Conservation (phyloP, 2,329 filamentous ascomycete species). For the Aureobasidium namibiae region DNA sequence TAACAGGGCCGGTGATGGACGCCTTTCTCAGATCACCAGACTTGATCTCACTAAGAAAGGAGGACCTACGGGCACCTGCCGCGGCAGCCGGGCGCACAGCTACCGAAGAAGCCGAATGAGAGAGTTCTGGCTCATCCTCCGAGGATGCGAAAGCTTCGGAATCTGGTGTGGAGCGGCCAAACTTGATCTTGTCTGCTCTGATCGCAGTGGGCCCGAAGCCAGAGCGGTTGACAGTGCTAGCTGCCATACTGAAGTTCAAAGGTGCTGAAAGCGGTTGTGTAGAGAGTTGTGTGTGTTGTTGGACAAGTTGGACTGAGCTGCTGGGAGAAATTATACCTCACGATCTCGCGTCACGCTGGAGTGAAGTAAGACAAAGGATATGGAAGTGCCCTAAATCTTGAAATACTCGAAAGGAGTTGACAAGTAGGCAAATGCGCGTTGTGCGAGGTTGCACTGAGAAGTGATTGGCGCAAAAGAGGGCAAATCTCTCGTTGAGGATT, state of each 20-base stretch:
- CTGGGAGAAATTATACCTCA: neutral
- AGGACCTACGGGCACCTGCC: constrained; percentile 61
- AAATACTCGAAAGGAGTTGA: neutral
- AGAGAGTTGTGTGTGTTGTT: too few species aligned
- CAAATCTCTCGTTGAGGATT: neutral
- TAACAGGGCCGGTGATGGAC: constrained; percentile 60
- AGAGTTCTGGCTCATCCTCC: constrained; percentile 75
- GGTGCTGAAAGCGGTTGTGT: too few species aligned
- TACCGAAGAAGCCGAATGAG: constrained; percentile 38
- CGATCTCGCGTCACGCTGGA: neutral
- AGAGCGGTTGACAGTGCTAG: neutral
- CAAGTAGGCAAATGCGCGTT: neutral
- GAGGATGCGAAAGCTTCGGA: constrained; percentile 70
- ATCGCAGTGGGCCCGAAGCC: neutral
- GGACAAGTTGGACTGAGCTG: neutral
- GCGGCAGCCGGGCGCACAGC: constrained; percentile 35
- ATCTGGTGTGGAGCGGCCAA: constrained; percentile 3
- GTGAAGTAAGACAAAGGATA: neutral
- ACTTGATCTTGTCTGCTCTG: constrained; percentile 4
- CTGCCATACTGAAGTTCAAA: neutral
- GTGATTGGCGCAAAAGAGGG: neutral
- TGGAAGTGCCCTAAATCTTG: neutral
- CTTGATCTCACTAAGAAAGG: constrained; percentile 81
- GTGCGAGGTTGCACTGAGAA: constrained; percentile 2
- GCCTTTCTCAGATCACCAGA: constrained; percentile 56